Percentiles rank a stretch among this genome's conserved stretches.
Conservation (phyloP, 768 basidiomycete species). For the Lentinula sp. region DNA sequence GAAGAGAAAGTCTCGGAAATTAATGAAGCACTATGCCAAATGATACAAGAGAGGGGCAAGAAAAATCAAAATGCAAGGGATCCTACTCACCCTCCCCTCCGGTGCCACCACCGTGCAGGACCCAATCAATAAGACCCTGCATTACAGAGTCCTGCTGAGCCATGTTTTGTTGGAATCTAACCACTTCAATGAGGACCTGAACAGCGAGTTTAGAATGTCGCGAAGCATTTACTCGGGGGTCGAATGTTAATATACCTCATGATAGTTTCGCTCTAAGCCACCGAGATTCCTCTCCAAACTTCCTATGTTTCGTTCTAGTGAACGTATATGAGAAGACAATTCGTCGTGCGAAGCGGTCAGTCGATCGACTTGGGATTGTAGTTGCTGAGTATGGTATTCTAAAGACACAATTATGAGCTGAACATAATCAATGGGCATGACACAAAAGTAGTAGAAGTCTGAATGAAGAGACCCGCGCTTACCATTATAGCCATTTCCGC, state of each 20-base stretch:
- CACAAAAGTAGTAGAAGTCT: not conserved
- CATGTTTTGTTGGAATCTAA: slow-evolving; percentile 66
- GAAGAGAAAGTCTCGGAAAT: not conserved
- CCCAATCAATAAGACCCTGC: slow-evolving; percentile 77
- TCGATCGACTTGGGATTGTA: slow-evolving; percentile 46
- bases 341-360: slow-evolving; percentile 43
- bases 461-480: not conserved
- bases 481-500: not conserved
- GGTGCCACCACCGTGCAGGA: slow-evolving; percentile 55
- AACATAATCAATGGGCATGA: not conserved
- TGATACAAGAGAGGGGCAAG: not conserved
- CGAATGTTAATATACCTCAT: slow-evolving; percentile 25
- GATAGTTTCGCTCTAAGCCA: slow-evolving; percentile 33
- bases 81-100: slow-evolving; percentile 7
- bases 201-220: not conserved
- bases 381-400: slow-evolving; percentile 8
- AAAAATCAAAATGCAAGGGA: not conserved
- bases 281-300: slow-evolving; percentile 41
- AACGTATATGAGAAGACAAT: slow-evolving; percentile 46
- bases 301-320: slow-evolving; percentile 52
- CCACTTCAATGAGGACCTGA: slow-evolving; percentile 59
- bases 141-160: slow-evolving; percentile 82
- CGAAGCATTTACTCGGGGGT: too few species aligned
- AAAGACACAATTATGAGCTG: not conserved
- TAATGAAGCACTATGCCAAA: not conserved